phyloP scores from a whole-genome alignment of 768 basidiomycete genomes.

The Suillus ampliporus region DNA sequence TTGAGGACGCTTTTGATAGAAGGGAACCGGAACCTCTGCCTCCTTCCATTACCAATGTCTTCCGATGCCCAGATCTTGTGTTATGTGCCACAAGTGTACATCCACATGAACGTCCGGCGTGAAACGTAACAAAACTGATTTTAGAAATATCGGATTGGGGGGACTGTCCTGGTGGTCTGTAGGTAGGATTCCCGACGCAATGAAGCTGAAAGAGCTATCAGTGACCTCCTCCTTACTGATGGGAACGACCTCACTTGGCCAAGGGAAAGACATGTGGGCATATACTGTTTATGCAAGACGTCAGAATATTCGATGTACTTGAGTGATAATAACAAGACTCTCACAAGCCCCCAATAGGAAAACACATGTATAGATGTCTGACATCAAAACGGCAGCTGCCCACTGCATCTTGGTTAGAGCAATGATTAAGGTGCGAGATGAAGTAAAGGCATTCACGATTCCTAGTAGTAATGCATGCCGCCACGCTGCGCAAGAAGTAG shows the following conservation, averaged over 20 bases:
- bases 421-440: not conserved
- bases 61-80: not conserved
- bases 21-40: no score
- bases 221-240: not conserved
- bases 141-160: not conserved
- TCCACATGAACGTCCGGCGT: not conserved
- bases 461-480: conserved; percentile 16
- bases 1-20: no score
- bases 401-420: conserved; percentile 21
- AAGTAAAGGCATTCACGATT: conserved; percentile 22
- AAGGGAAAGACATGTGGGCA: conserved; percentile 33
- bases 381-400: conserved; percentile 22
- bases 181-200: conserved; percentile 37
- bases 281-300: conserved; percentile 24
- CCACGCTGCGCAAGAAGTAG: conserved; percentile 17
- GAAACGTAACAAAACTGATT: not conserved
- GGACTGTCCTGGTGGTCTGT: not conserved
- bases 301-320: not conserved
- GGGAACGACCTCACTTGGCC: conserved; percentile 29
- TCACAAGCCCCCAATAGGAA: conserved; percentile 32
- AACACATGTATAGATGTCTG: conserved; percentile 30
- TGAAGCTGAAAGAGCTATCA: conserved; percentile 20
- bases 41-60: not conserved
- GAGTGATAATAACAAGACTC: conserved; percentile 2
- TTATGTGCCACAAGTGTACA: not conserved